Percentiles rank a stretch among this genome's conserved stretches.
phyloP scores from a whole-genome alignment of 108 stramenopile species.

The Nannochloropsis granulata region DNA sequence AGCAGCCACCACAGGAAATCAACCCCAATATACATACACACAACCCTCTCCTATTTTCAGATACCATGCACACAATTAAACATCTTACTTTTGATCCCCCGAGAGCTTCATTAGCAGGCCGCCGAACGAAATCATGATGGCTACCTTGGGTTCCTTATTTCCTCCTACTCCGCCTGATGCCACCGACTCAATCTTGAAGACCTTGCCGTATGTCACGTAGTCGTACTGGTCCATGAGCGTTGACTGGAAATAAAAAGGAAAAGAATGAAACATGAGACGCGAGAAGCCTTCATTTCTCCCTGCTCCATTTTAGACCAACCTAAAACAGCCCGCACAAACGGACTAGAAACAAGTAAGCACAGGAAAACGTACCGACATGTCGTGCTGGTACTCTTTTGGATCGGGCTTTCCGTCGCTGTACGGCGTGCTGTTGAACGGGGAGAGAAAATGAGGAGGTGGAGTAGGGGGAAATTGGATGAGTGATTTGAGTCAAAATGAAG shows the following conservation, averaged over 20 bases:
- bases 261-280: neutral
- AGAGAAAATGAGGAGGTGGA: too few relatives aligned
- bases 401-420: neutral
- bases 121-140: neutral
- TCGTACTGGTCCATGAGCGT: neutral
- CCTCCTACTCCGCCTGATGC: neutral
- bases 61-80: too few relatives aligned
- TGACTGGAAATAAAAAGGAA: neutral
- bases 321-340: too few relatives aligned
- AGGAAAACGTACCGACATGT: neutral
- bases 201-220: neutral
- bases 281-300: neutral
- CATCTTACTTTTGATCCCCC: neutral
- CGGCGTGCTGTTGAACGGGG: neutral
- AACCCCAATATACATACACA: too few relatives aligned
- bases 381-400: neutral
- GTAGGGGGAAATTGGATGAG: too few relatives aligned
- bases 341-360: neutral
- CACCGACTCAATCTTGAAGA: neutral
- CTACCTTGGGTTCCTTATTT: neutral
- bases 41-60: too few relatives aligned
- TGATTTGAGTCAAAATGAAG: too few relatives aligned
- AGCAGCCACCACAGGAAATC: too few relatives aligned
- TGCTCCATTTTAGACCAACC: neutral
- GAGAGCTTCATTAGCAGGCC: neutral